Evolutionary conservation across 1,284 basidiomycete species (phyloP).

Genomic region (Ustilago esculenta): DNA sequence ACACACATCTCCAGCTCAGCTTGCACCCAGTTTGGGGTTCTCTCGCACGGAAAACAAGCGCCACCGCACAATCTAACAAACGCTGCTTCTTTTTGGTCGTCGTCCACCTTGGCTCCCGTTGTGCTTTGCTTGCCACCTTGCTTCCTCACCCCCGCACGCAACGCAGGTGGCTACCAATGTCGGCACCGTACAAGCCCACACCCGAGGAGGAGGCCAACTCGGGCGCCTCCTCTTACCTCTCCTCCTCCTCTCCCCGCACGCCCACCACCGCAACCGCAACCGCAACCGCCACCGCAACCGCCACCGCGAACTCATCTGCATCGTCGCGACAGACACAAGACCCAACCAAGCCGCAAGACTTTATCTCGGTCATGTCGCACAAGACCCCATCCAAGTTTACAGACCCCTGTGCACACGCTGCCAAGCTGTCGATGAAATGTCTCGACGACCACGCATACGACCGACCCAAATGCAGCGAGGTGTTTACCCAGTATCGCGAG

Average conservation of each 20-base stretch:
- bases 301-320: too few relatives aligned
- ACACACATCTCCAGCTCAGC: slow-evolving; percentile 20
- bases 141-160: slow-evolving; percentile 2
- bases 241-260: slow-evolving; percentile 22
- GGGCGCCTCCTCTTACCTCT: slow-evolving; percentile 19
- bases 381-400: slow-evolving; percentile 58
- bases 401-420: slow-evolving; percentile 63
- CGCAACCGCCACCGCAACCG: too few relatives aligned
- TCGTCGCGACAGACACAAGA: not conserved
- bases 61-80: not conserved
- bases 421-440: slow-evolving; percentile 62
- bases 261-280: not conserved
- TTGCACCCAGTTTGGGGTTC: too few relatives aligned
- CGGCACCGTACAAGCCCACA: slow-evolving; percentile 28
- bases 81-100: too few relatives aligned
- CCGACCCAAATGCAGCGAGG: slow-evolving; percentile 54
- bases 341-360: slow-evolving; percentile 41
- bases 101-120: too few relatives aligned
- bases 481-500: slow-evolving; percentile 59
- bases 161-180: slow-evolving; percentile 1
- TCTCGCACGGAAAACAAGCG: slow-evolving; percentile 9
- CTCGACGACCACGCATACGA: slow-evolving; percentile 63
- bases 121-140: too few relatives aligned
- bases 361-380: slow-evolving; percentile 50
- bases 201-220: slow-evolving; percentile 12